Percentiles rank a stretch among this genome's conserved stretches.
These are phyloP conservation scores for Linum lewisii DNA, from an alignment of 345 rosid genomes.

Conservation along the genomic window DNA sequence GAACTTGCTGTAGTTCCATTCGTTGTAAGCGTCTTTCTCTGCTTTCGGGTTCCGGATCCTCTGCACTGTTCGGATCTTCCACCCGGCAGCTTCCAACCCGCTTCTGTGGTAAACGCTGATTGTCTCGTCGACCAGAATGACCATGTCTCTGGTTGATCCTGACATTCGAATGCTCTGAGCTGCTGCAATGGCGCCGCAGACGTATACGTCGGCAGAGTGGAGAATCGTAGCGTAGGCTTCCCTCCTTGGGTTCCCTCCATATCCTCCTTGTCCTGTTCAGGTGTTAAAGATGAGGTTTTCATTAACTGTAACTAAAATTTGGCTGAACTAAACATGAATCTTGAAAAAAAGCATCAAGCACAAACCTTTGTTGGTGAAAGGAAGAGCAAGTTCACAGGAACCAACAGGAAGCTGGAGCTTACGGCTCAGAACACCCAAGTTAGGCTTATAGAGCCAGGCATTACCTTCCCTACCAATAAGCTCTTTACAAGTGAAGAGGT, in stretches of 20 bases:
- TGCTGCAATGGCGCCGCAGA: conserved; percentile 8
- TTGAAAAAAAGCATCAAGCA: neutral
- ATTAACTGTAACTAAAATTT: too few relatives aligned
- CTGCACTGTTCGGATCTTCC: conserved; percentile 4
- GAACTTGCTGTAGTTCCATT: conserved; percentile 13
- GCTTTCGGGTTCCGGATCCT: conserved; percentile 10
- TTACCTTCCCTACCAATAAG: conserved; percentile 18
- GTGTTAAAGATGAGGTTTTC: too few relatives aligned
- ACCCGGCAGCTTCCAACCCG: conserved; percentile 8
- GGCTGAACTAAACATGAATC: too few relatives aligned
- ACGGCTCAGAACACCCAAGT: conserved; percentile 15
- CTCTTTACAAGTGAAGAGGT: conserved; percentile 23
- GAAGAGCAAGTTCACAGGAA: conserved; percentile 27
- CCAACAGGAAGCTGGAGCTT: conserved; percentile 26
- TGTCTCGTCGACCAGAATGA: conserved; percentile 5
- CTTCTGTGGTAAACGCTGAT: conserved; percentile 8
- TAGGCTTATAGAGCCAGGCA: conserved; percentile 24
- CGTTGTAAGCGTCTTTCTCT: conserved; percentile 9
- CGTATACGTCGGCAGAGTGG: conserved; percentile 6
- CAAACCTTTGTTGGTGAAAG: conserved; percentile 18
- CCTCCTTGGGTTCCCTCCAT: conserved; percentile 35
- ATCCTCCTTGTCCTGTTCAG: conserved; percentile 29
- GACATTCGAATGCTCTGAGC: conserved; percentile 7
- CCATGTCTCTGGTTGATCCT: conserved; percentile 5
- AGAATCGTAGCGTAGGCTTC: conserved; percentile 11